Conservation (phyloP, 257 asterid species). For the Plectranthus barbatus region DNA sequence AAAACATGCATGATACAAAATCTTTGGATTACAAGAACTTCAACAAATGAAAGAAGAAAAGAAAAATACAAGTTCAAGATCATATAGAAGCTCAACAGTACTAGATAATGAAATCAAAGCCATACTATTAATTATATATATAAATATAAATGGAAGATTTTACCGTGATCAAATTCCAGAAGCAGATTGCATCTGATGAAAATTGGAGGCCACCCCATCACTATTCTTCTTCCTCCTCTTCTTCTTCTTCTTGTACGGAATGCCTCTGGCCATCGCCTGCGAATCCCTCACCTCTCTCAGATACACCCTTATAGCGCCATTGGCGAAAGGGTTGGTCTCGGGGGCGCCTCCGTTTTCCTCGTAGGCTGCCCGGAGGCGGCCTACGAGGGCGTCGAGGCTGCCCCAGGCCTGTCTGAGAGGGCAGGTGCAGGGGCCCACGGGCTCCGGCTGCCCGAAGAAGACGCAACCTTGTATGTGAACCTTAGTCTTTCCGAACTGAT, state of each 20-base stretch:
- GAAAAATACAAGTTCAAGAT: not conserved
- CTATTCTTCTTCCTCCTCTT: constrained; percentile 30
- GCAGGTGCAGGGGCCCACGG: constrained; percentile 68
- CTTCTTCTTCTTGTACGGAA: constrained; percentile 76
- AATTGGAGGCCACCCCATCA: constrained; percentile 13
- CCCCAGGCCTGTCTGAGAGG: no score
- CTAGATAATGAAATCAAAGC: no score
- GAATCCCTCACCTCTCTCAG: constrained; percentile 65
- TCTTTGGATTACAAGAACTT: not conserved
- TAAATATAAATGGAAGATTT: not conserved
- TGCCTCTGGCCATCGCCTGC: constrained; percentile 84
- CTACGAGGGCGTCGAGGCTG: no score
- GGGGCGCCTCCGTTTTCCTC: constrained; percentile 71
- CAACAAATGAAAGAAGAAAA: not conserved
- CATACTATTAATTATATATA: not conserved
- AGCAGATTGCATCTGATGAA: constrained; percentile 16
- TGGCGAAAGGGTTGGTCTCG: constrained; percentile 77
- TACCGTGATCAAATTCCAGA: constrained; percentile 15
- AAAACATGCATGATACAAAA: not conserved
- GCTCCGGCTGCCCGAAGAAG: constrained; percentile 73
- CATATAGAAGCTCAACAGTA: not conserved
- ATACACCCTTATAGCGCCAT: constrained; percentile 60
- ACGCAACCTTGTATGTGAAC: constrained; percentile 66
- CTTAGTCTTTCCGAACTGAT: no score
- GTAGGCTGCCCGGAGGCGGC: no score